A percentile compares a stretch with the other conserved stretches of the same genome.
These are phyloP conservation scores for Neurospora hispaniola DNA, from an alignment of 495 filamentous ascomycete genomes.

Conservation along the genomic window DNA sequence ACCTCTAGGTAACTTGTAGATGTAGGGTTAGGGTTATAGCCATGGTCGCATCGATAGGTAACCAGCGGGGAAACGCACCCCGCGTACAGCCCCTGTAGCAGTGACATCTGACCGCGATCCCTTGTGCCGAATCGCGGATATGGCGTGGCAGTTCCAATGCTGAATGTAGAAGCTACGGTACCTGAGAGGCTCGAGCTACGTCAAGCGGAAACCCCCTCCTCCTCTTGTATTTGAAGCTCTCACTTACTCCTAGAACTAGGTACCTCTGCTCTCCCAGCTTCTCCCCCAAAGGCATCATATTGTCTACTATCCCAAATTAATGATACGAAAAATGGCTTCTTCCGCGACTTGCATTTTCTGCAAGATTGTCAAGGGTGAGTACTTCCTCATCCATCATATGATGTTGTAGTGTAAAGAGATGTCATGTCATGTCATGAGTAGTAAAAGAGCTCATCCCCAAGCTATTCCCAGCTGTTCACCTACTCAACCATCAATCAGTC, in stretches of 20 bases:
- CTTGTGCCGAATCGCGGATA: not conserved
- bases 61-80: not conserved
- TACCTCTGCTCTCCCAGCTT: not conserved
- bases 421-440: too few relatives aligned
- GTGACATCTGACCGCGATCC: not conserved
- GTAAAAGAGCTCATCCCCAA: not conserved
- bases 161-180: not conserved
- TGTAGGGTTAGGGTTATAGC: not conserved
- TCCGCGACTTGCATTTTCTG: constrained; percentile 88
- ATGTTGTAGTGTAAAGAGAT: not conserved
- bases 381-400: too few relatives aligned
- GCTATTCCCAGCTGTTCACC: too few relatives aligned
- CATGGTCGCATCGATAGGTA: not conserved
- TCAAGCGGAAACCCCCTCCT: not conserved
- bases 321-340: constrained; percentile 35
- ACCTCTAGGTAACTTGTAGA: too few relatives aligned
- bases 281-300: not conserved
- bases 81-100: not conserved
- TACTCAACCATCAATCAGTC: not conserved
- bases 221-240: not conserved
- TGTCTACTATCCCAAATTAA: not conserved
- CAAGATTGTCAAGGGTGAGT: constrained; percentile 86
- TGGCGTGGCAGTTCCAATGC: not conserved
- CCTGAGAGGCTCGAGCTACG: not conserved
- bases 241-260: not conserved